These are phyloP conservation scores for Rhododendron vialii DNA, from an alignment of 148 eudicot genomes.

Conservation along the genomic window DNA sequence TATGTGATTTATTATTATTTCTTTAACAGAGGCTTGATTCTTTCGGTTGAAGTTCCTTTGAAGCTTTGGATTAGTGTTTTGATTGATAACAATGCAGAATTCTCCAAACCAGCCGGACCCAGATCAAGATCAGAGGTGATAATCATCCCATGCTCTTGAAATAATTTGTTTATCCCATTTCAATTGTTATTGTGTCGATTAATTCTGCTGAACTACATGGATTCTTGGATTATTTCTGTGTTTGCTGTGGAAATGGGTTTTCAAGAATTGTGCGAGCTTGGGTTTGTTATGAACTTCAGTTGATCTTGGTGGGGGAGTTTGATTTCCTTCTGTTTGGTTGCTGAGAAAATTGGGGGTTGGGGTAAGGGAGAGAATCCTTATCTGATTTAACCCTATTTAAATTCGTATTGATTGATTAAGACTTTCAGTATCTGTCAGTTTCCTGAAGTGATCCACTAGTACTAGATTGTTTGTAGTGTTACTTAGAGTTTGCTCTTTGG, in stretches of 20 bases:
- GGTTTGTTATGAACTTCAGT: neutral
- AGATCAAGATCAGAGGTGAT: slow-evolving; percentile 18
- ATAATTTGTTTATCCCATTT: neutral
- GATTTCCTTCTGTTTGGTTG: neutral
- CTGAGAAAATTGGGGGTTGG: neutral
- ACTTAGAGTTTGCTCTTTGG: neutral
- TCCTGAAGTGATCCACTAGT: neutral
- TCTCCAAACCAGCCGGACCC: neutral
- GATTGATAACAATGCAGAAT: slow-evolving; percentile 6
- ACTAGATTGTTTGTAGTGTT: neutral
- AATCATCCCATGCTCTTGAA: neutral
- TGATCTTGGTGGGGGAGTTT: neutral
- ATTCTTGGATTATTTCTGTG: neutral
- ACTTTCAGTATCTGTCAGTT: neutral
- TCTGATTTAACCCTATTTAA: neutral
- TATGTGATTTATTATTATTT: neutral
- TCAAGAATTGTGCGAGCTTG: neutral
- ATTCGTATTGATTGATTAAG: neutral
- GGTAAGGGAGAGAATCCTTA: neutral
- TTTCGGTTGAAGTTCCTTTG: neutral
- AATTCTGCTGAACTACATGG: neutral
- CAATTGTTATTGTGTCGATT: neutral
- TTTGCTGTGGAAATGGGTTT: neutral
- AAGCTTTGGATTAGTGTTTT: slow-evolving; percentile 4
- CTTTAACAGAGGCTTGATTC: neutral